Percentiles rank a stretch among this genome's conserved stretches.
Evolutionary conservation across 108 stramenopile species (phyloP).

Genomic region (Seminavis robusta): DNA sequence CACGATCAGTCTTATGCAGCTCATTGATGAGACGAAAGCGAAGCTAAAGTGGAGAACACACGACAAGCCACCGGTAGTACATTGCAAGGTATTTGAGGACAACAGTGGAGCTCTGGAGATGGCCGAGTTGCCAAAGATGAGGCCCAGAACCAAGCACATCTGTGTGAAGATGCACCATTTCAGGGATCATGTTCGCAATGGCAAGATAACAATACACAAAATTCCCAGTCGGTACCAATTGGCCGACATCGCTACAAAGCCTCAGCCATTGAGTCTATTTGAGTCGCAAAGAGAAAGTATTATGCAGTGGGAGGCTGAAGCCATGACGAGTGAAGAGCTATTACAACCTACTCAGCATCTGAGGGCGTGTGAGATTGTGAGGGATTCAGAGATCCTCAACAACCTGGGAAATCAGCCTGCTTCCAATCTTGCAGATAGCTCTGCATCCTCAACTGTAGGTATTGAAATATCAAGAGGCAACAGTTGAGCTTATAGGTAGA

Average conservation of each 20-base stretch:
- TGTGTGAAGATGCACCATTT: conserved; percentile 21
- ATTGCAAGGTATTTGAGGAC: conserved; percentile 28
- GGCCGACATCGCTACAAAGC: conserved; percentile 36
- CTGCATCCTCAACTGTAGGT: no score
- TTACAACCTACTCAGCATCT: no score
- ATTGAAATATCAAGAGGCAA: no score
- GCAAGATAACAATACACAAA: conserved; percentile 7
- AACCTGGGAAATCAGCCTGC: no score
- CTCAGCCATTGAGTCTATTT: conserved; percentile 10
- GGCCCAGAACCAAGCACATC: conserved; percentile 35
- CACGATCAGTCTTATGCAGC: conserved; percentile 19
- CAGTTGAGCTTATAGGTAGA: no score
- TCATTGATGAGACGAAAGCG: conserved; percentile 19
- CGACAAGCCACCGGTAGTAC: background rate
- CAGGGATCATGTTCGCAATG: background rate
- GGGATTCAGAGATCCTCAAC: no score
- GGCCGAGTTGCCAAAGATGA: conserved; percentile 15
- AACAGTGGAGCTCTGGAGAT: conserved; percentile 25
- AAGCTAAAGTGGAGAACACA: background rate
- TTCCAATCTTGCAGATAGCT: no score
- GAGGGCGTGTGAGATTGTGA: no score
- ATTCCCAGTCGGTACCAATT: conserved; percentile 20
- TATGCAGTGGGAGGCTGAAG: conserved; percentile 23
- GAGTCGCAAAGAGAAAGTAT: background rate
- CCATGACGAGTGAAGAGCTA: no score